Evolutionary conservation across 768 basidiomycete genomes (phyloP).

Genomic region (Amanita pseudoporphyria): DNA sequence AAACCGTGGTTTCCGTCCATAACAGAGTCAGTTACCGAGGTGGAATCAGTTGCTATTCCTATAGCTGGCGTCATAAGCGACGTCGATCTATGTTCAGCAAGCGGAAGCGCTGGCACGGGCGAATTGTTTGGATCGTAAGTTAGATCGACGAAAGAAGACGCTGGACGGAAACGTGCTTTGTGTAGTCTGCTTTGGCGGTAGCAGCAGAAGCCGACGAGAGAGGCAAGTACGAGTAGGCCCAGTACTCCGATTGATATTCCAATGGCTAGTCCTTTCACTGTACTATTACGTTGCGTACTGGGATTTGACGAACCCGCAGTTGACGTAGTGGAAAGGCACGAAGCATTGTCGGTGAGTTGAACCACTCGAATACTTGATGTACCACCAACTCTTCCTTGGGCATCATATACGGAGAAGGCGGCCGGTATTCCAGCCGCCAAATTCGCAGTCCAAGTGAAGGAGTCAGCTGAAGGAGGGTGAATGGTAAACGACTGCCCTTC

Average conservation of each 20-base stretch:
- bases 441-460: conserved; percentile 18
- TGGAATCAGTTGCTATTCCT: neutral
- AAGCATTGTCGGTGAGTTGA: conserved; percentile 13
- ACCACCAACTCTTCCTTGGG: conserved; percentile 17
- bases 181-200: neutral
- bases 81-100: conserved; percentile 12
- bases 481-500: conserved; percentile 16
- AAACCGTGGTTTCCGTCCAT: neutral
- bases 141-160: neutral
- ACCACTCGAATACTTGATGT: conserved; percentile 15
- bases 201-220: conserved; percentile 1
- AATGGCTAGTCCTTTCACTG: conserved; percentile 3
- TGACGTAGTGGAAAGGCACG: conserved; percentile 12
- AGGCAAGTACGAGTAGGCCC: neutral
- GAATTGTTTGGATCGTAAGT: neutral
- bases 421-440: conserved; percentile 18
- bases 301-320: conserved; percentile 5
- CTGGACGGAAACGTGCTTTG: neutral
- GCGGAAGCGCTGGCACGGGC: neutral
- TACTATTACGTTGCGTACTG: neutral
- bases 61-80: neutral
- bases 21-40: neutral
- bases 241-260: conserved; percentile 3
- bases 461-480: conserved; percentile 12
- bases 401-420: conserved; percentile 17